These are phyloP conservation scores for Cladosporium sphaerospermum DNA, from an alignment of 2,329 filamentous ascomycete genomes.

Conservation along the genomic window DNA sequence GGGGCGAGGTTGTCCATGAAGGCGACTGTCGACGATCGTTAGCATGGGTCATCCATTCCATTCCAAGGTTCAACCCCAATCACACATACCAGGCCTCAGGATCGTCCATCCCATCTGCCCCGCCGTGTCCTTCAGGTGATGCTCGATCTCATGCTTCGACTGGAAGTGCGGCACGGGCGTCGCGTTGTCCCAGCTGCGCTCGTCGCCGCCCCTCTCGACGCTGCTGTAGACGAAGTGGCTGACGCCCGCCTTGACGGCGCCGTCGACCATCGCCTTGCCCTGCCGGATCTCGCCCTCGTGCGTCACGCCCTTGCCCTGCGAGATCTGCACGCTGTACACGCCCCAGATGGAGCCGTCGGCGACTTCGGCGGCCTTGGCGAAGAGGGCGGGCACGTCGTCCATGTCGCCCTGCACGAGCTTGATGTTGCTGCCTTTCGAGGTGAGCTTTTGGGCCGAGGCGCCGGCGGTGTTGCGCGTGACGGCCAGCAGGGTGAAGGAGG, in stretches of 20 bases:
- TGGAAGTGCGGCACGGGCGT: constrained; percentile 54
- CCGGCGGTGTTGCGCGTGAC: constrained; percentile 50
- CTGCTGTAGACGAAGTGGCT: constrained; percentile 59
- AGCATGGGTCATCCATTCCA: background rate
- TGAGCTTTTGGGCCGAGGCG: constrained; percentile 43
- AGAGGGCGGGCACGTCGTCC: constrained; percentile 44
- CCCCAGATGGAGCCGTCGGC: constrained; percentile 35
- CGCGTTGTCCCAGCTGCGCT: constrained; percentile 47
- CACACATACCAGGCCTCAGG: constrained; percentile 34
- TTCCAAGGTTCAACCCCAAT: too few species aligned
- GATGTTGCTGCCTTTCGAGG: constrained; percentile 41
- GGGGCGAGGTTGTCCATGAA: constrained; percentile 58
- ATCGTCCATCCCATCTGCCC: constrained; percentile 56
- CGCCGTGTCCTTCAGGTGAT: constrained; percentile 47
- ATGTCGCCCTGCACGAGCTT: constrained; percentile 51
- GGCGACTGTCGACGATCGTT: constrained; percentile 37
- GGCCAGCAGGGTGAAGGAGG: constrained; percentile 48
- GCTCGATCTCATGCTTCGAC: constrained; percentile 56
- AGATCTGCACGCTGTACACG: constrained; percentile 57
- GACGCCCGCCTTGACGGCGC: constrained; percentile 49
- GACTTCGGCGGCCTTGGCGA: constrained; percentile 39
- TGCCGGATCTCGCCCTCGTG: constrained; percentile 47
- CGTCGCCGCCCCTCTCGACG: constrained; percentile 56
- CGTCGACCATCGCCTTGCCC: constrained; percentile 55
- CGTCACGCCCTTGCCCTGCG: constrained; percentile 37